Evolutionary conservation across 768 basidiomycete genomes (phyloP).

Genomic region (Strobilomyces echinocephalus): DNA sequence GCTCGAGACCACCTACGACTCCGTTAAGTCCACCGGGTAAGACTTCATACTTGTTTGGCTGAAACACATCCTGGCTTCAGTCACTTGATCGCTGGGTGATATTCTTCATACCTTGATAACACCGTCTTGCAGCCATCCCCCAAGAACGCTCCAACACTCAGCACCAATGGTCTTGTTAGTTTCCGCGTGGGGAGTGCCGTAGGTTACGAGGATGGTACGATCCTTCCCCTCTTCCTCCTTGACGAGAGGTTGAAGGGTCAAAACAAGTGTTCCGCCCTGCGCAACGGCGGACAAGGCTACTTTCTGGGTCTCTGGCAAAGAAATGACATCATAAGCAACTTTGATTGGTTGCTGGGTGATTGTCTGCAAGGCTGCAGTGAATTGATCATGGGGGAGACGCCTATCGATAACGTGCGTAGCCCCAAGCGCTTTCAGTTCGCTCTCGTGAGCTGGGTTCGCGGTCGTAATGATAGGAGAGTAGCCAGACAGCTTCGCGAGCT

Average conservation of each 20-base stretch:
- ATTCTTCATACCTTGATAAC: constrained; percentile 19
- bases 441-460: constrained; percentile 29
- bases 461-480: constrained; percentile 41
- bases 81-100: background rate
- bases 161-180: constrained; percentile 16
- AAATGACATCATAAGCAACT: constrained; percentile 31
- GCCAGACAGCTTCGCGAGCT: constrained; percentile 37
- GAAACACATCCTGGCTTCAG: background rate
- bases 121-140: constrained; percentile 24
- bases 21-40: constrained; percentile 38
- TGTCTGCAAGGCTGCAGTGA: constrained; percentile 20
- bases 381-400: constrained; percentile 10
- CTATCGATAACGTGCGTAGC: constrained; percentile 39
- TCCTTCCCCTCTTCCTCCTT: constrained; percentile 19
- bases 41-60: constrained; percentile 42
- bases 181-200: constrained; percentile 20
- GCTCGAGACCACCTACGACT: constrained; percentile 34
- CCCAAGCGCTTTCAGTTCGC: constrained; percentile 33
- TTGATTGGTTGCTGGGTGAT: constrained; percentile 20
- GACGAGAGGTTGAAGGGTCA: constrained; percentile 22
- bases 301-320: constrained; percentile 33
- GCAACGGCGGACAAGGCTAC: constrained; percentile 31
- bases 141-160: constrained; percentile 18
- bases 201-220: constrained; percentile 21
- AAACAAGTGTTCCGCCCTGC: constrained; percentile 30